These are phyloP conservation scores for Nemania diffusa DNA, from an alignment of 2,329 filamentous ascomycete genomes.

Conservation along the genomic window DNA sequence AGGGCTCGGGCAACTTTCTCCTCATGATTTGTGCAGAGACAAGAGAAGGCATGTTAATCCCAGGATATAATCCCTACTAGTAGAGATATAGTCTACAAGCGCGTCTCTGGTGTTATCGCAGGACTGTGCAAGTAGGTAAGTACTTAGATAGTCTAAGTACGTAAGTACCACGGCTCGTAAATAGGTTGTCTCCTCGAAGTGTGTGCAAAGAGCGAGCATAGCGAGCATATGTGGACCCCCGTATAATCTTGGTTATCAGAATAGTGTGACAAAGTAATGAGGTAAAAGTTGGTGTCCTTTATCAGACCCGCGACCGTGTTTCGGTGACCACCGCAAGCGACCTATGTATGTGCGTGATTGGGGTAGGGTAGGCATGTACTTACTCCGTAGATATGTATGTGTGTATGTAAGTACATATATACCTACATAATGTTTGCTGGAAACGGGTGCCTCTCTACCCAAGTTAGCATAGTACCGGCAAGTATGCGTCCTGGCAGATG, in stretches of 20 bases:
- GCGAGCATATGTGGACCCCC: slow-evolving; percentile 24
- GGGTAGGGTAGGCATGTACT: not conserved
- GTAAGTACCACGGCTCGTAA: slow-evolving; percentile 4
- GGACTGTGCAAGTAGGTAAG: not conserved
- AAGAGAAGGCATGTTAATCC: slow-evolving; percentile 7
- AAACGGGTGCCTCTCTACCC: not conserved
- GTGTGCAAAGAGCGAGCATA: not conserved
- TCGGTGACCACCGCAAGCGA: slow-evolving; percentile 25
- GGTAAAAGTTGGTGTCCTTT: slow-evolving; percentile 38
- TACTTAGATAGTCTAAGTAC: too few relatives aligned
- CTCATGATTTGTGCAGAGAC: slow-evolving; percentile 13
- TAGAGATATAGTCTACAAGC: slow-evolving; percentile 6
- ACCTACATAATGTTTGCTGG: not conserved
- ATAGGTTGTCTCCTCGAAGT: slow-evolving; percentile 7
- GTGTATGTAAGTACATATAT: not conserved
- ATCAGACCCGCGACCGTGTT: slow-evolving; percentile 29
- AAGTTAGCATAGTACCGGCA: not conserved
- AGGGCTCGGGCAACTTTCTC: not conserved
- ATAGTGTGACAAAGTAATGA: slow-evolving; percentile 37
- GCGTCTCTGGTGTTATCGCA: slow-evolving; percentile 10
- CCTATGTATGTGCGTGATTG: not conserved
- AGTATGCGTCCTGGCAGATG: not conserved
- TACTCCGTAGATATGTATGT: not conserved
- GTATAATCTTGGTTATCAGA: slow-evolving; percentile 33
- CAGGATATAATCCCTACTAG: slow-evolving; percentile 21